Evolutionary conservation across 2,329 filamentous ascomycete genomes (phyloP), one percentile per base, ranked within the genome.

Genomic region (Cytospora leucostoma): DNA sequence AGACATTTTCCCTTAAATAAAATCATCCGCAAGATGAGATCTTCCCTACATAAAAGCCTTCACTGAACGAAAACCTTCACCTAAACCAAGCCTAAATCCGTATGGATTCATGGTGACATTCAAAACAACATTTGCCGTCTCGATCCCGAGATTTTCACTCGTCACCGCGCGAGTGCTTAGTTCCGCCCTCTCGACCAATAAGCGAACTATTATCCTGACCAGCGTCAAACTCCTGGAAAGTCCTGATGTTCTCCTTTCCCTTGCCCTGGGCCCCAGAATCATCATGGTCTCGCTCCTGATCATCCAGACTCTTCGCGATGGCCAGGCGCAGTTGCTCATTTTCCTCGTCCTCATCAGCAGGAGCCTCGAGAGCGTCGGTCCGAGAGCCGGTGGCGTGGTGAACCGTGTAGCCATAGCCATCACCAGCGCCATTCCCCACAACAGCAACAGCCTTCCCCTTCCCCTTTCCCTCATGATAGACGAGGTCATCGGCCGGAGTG

Each of bases 231-330:
- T 53, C 51, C 21, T 56, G 32, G 10, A 27, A 53, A 2, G n/a
- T 52, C n/a, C 63, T 27, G 47, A 33, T 17, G 21, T 40, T 33
- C 40, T n/a, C 37, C 33, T 40, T 63, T 1, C 37, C 47, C 21
- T 61, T 49, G 6, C 33, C 40, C 21, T 56, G 59, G 37, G 51
- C 52, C 15, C 47, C 38, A 15, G 19, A 11, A 11, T 55, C 32
- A 3, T 13, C 11, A 11, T 33, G 35, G 2, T 17, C 11, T 1
- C 1, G 40, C 32, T 5, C 27, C 1, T 35, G 27, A 8, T 37
- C 50, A 12, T 13, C 49, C 17, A 40, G 7, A 37, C 58, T 47
- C 37, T 21, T 21, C 7, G 4, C 11, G 7, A 44, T 33, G 7
- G 8, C 50, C 2, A 32, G 32, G 5, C n/a, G 37, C 12, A 47